Evolutionary conservation across 2,329 filamentous ascomycete species (phyloP), one percentile per base, ranked within the genome.

Genomic region (Apiospora phragmitis): DNA sequence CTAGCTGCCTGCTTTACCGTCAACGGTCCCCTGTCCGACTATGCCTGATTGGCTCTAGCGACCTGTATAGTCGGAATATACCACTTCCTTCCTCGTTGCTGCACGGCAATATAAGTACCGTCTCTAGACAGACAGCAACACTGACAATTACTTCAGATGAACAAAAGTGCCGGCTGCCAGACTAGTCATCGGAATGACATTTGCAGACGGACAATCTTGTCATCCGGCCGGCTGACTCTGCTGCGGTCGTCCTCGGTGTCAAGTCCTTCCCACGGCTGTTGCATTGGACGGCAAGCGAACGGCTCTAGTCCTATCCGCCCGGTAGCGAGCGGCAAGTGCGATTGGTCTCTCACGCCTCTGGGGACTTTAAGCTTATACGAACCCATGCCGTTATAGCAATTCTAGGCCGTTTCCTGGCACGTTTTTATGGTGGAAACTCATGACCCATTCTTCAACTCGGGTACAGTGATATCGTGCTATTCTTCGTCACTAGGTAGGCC

Each of bases 1-100:
- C 77, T 76, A 78, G 67, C 67, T 12, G 21, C 32, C 21, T 38
- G 26, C 26, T 18, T 32, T 67, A 42, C 65, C 18, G 42, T 67
- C 42, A 16, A 45, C 47, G 35, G 26, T n/a, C 65, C 42, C 65
- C 43, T 16, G 65, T 38, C 3, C 41, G 18, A 18, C 55, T 62
- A 62, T n/a, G 21, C 55, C 55, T 35, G 18, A 24, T 21, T 24
- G 32, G 55, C 21, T n/a, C 55, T 62, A 62, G 55, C 9, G 55
- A 21, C 21, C 18, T 1, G 32, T 38, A 62, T 62, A 38, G 18
- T 62, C 55, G 55, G 55, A 38, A 38, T 38, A 38, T 38, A 38
- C 55, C 55, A 62, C 55, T 35, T 35, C 51, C 51, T 59, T 32
- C 16, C 29, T 35, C 51, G 16, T 32, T 32, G 16, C 29, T 21